A percentile compares a stretch with the other conserved stretches of the same genome.
phyloP scores from a whole-genome alignment of 2,329 filamentous ascomycete species.

The Monosporascus sp. region DNA sequence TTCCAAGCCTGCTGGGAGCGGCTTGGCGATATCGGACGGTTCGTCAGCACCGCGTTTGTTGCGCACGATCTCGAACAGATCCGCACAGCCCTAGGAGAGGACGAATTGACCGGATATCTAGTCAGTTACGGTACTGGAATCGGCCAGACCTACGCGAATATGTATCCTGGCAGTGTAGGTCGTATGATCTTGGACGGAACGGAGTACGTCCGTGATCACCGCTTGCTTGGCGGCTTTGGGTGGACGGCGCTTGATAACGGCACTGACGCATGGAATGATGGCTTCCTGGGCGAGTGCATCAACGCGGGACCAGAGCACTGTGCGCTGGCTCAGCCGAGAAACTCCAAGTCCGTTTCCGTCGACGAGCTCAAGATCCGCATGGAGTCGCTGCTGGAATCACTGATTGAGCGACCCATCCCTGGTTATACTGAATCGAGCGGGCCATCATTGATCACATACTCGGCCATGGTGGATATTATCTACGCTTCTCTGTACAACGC shows the following conservation, averaged over 20 bases:
- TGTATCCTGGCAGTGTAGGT: conserved; percentile 44
- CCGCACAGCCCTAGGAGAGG: conserved; percentile 37
- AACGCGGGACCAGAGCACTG: conserved; percentile 41
- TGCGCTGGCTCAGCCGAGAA: conserved; percentile 32
- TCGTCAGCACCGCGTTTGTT: conserved; percentile 40
- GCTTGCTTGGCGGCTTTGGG: conserved; percentile 39
- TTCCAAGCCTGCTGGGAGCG: conserved; percentile 37
- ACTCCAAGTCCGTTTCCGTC: conserved; percentile 27
- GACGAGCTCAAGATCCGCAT: conserved; percentile 33
- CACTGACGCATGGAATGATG: conserved; percentile 43
- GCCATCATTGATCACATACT: conserved; percentile 41
- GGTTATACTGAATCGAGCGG: conserved; percentile 34
- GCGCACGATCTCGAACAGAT: conserved; percentile 45
- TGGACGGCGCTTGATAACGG: conserved; percentile 43
- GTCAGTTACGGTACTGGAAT: conserved; percentile 49
- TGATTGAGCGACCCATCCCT: conserved; percentile 31
- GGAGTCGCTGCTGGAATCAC: conserved; percentile 29
- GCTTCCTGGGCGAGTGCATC: conserved; percentile 45
- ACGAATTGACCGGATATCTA: conserved; percentile 42
- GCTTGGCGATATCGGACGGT: conserved; percentile 40
- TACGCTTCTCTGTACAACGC: conserved; percentile 40
- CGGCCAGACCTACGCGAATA: conserved; percentile 44
- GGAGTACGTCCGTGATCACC: conserved; percentile 41
- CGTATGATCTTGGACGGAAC: conserved; percentile 44
- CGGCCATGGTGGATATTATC: conserved; percentile 31